phyloP scores from a whole-genome alignment of 805 yeast species.

The Citeromyces matritensis region DNA sequence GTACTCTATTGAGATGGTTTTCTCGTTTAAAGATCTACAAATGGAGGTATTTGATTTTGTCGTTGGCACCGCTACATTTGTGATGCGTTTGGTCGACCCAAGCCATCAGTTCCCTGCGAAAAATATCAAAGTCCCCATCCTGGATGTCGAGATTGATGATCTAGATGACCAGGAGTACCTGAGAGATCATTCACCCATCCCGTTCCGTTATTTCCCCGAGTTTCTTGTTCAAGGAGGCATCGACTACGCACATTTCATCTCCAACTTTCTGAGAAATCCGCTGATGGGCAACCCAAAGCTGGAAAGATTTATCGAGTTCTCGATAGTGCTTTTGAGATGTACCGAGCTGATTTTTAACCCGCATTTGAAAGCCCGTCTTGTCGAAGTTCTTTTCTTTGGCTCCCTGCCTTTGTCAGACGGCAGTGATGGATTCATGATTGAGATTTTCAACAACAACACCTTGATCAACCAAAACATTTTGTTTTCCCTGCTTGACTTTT shows the following conservation, averaged over 20 bases:
- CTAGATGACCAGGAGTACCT: constrained; percentile 64
- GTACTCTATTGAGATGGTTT: constrained; percentile 48
- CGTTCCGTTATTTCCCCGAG: constrained; percentile 80
- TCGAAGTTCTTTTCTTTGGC: constrained; percentile 71
- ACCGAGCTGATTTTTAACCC: constrained; percentile 85
- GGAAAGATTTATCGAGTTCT: constrained; percentile 49
- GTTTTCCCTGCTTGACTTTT: constrained; percentile 76
- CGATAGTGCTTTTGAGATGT: constrained; percentile 64
- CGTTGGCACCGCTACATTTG: constrained; percentile 60
- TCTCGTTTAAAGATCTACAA: constrained; percentile 41
- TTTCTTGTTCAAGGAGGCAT: constrained; percentile 71
- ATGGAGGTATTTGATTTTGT: constrained; percentile 61
- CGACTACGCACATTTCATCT: constrained; percentile 43
- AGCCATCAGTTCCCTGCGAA: constrained; percentile 41
- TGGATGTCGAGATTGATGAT: constrained; percentile 46
- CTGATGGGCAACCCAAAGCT: constrained; percentile 38
- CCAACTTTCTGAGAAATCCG: constrained; percentile 40
- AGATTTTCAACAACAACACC: constrained; percentile 47
- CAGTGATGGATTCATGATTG: constrained; percentile 60
- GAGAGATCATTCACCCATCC: constrained; percentile 49
- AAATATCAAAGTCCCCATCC: constrained; percentile 37
- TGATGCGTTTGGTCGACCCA: constrained; percentile 64
- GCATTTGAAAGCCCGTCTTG: constrained; percentile 74
- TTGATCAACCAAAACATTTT: constrained; percentile 51
- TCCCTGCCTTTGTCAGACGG: constrained; percentile 30